Base-by-base conservation (phyloP, 176 grass and related monocot genomes). In the Echinochloa phyllopogon region DNA sequence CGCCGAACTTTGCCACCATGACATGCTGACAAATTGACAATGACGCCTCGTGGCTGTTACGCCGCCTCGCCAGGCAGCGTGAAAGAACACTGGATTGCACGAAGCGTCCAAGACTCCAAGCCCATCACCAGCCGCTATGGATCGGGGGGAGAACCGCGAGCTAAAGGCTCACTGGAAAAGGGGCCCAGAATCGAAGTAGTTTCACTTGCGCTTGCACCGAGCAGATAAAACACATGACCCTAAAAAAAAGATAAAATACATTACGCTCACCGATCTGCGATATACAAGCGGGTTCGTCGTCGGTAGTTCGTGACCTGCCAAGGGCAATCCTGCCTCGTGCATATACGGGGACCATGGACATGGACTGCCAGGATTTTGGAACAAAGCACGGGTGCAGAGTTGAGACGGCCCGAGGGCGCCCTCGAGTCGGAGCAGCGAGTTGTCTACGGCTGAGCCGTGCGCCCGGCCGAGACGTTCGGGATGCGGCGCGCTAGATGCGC, bases 1-100 rank as follows among this genome's bases (percentile, higher is more conserved):
- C 43, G 50, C 61, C 62, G 44, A 80, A 80, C 61, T 66, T 80
- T 48, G 6, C 44, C 77, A 39, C 62, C 61, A 66, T 10, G 18
- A 8, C 45, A 47, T 5, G 13, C 21, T 17, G 43, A 80, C 29
- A 66, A 12, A 8, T 21, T 10, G 43, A 80, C 29, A 66, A 12
- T 4, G 61, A 65, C 3, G 60, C 2, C 44, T 63, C 23, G 0
- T 47, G 56, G 23, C 42, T 2, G 20, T 43, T 13, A 42, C 16
- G 14, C 59, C 66, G 3, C 20, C n/a, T 10, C 44, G 29, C 5
- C 27, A 51, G 44, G 45, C 25, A 16, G 24, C 69, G 9, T 29
- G n/a, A 17, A 71, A 47, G 21, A 3, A 33, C 29, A 37, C 8
- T 12, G 29, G 13, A 42, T 12, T 69, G 38, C 39, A 44, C 66